These are phyloP conservation scores for Nemania sp. DNA, from an alignment of 2,329 filamentous ascomycete genomes.

Conservation along the genomic window DNA sequence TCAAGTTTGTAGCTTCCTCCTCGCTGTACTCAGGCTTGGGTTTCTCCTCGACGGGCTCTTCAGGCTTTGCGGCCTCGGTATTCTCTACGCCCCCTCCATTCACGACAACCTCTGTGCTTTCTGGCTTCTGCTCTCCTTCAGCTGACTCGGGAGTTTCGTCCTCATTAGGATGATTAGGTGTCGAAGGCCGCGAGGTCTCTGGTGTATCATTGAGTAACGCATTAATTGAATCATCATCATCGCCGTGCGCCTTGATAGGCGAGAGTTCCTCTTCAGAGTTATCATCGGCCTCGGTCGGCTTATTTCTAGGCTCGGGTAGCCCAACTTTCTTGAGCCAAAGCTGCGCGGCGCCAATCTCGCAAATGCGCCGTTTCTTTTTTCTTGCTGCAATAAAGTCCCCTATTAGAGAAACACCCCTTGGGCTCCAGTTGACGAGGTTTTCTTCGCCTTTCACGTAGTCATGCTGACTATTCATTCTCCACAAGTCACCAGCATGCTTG, in stretches of 20 bases:
- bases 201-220: slow-evolving; percentile 70
- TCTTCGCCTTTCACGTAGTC: slow-evolving; percentile 98
- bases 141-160: slow-evolving; percentile 44
- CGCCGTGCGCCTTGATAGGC: slow-evolving; percentile 53
- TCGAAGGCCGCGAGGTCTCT: slow-evolving; percentile 60
- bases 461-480: slow-evolving; percentile 94
- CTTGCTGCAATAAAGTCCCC: slow-evolving; percentile 83
- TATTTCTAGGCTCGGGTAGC: slow-evolving; percentile 57
- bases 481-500: slow-evolving; percentile 91
- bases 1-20: slow-evolving; percentile 60
- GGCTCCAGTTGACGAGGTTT: slow-evolving; percentile 83
- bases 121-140: slow-evolving; percentile 22
- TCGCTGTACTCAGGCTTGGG: slow-evolving; percentile 59
- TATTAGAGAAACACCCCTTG: slow-evolving; percentile 90
- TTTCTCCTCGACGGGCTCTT: slow-evolving; percentile 30
- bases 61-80: slow-evolving; percentile 21
- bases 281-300: slow-evolving; percentile 52
- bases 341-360: slow-evolving; percentile 83
- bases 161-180: slow-evolving; percentile 43
- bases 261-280: slow-evolving; percentile 53
- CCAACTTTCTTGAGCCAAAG: slow-evolving; percentile 72
- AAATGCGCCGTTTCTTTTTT: slow-evolving; percentile 78
- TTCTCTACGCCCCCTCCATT: slow-evolving; percentile 6
- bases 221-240: slow-evolving; percentile 65
- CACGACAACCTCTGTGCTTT: slow-evolving; percentile 25